Base-by-base conservation (phyloP, 257 asterid genomes). In the Solanum lignicaule region DNA sequence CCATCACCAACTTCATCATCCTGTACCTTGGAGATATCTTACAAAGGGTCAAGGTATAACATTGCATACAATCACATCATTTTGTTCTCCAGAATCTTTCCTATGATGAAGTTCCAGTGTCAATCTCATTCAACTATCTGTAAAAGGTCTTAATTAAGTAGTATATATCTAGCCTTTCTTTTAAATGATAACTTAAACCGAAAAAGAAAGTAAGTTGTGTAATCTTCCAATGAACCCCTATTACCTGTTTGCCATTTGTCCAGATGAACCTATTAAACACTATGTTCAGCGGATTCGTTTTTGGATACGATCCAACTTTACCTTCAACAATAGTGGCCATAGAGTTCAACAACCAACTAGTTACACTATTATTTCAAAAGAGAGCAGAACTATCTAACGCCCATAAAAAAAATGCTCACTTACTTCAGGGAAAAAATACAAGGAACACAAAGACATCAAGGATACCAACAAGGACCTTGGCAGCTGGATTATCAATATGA, bases 1-100 rank as follows among this genome's bases (percentile, higher is more conserved):
- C 99, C 99, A 91, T 97, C 99, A 87, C 99, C 99, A 39, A 97
- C 99, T 92, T 97, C 99, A 88, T 97, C 99, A 87, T 97, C 99
- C 90, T 97, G 99, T 71, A 97, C 99, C 92, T 96, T 97, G 13
- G 99, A 97, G 88, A 97, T 97, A 88, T 97, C 99, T 97, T 90
- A 65, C 38, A 71, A 32, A 68, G 76, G 88, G 41, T 91, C 83
- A 91, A 94, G 94, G 88, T 21, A 75, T 93, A 81, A 27, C 68
- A 81, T 27, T 81, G 21, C 85, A 81, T 9, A 27, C 29, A 27
- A 81, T 46, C 27, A 27, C 27, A 27, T 15, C 11, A 46, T 27
- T 46, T 46, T 81, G 25, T 81, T 27, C 18, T 25, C 39, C 18
- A 3, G 39, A 15, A 16, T 81, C 18, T 29, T 27, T 27, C 68